Evolutionary conservation across 1,284 basidiomycete species (phyloP).

Genomic region (Tremellales sp.): DNA sequence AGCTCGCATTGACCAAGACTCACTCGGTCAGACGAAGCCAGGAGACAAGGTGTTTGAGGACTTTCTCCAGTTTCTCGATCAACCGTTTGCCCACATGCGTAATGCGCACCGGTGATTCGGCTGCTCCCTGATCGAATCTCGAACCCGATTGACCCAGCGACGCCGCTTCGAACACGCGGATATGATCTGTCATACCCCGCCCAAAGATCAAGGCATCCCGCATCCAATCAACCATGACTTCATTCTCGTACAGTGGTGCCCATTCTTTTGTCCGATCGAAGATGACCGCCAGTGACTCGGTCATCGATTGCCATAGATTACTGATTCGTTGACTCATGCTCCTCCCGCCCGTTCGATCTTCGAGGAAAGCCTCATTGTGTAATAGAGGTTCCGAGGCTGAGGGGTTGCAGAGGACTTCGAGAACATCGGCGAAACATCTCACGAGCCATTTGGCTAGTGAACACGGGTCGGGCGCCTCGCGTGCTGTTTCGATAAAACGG

Average conservation of each 20-base stretch:
- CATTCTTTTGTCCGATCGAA: conserved; percentile 77
- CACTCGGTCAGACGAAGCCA: conserved; percentile 86
- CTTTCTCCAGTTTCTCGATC: conserved; percentile 69
- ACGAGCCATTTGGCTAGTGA: conserved; percentile 80
- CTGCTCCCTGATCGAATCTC: conserved; percentile 3
- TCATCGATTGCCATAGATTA: conserved; percentile 80
- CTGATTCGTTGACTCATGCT: conserved; percentile 56
- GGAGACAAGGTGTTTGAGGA: conserved; percentile 68
- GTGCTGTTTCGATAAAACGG: conserved; percentile 62
- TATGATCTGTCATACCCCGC: conserved; percentile 72
- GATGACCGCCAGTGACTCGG: conserved; percentile 70
- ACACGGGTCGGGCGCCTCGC: conserved; percentile 72
- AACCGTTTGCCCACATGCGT: conserved; percentile 61
- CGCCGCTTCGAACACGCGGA: conserved; percentile 70
- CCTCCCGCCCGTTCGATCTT: conserved; percentile 20
- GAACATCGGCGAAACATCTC: conserved; percentile 81
- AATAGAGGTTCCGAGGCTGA: conserved; percentile 51
- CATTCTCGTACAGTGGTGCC: conserved; percentile 71
- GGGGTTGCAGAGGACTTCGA: conserved; percentile 74
- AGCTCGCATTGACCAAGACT: conserved; percentile 10
- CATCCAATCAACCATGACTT: conserved; percentile 93
- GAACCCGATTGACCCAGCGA: conserved; percentile 47
- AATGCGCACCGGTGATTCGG: conserved; percentile 41
- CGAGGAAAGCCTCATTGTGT: conserved; percentile 51
- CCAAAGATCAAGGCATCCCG: conserved; percentile 90